These are phyloP conservation scores for Ascosphaera pollenicola DNA, from an alignment of 2,329 filamentous ascomycete species.

Conservation along the genomic window DNA sequence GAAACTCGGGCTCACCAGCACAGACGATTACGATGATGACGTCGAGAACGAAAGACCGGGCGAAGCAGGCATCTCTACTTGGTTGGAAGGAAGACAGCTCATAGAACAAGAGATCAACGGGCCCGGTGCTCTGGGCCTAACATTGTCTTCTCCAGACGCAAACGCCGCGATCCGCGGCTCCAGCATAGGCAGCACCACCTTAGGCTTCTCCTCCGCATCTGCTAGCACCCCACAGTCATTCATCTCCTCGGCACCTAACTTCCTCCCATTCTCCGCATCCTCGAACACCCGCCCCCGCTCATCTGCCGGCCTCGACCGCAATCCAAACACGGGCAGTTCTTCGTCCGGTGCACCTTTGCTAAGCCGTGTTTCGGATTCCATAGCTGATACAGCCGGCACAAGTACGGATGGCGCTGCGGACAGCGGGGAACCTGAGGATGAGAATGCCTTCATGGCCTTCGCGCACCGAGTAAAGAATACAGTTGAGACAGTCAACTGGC, in stretches of 20 bases:
- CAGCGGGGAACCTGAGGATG: conserved; percentile 20
- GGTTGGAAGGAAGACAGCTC: conserved; percentile 77
- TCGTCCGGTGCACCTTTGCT: conserved; percentile 8
- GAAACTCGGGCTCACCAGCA: conserved; percentile 59
- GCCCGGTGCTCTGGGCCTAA: conserved; percentile 24
- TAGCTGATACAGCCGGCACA: conserved; percentile 10
- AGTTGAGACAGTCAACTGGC: conserved; percentile 59
- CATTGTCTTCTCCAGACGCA: conserved; percentile 7
- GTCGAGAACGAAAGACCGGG: conserved; percentile 32
- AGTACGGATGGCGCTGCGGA: conserved; percentile 17
- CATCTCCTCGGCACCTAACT: not conserved
- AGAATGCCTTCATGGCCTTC: conserved; percentile 63
- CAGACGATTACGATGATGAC: conserved; percentile 40
- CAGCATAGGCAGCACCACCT: not conserved
- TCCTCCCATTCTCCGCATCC: not conserved
- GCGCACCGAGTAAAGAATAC: conserved; percentile 80
- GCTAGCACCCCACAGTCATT: conserved; percentile 2
- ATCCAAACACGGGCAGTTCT: conserved; percentile 15
- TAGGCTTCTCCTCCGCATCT: conserved; percentile 1
- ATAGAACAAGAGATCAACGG: conserved; percentile 70
- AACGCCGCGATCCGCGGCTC: not conserved
- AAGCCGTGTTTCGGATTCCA: conserved; percentile 9
- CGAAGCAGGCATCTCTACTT: conserved; percentile 56
- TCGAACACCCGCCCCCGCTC: not conserved
- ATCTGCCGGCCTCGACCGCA: conserved; percentile 7